Percentiles rank a stretch among this genome's conserved stretches.
phyloP scores from a whole-genome alignment of 2,329 filamentous ascomycete genomes.

The Incumbomyces delicatus region DNA sequence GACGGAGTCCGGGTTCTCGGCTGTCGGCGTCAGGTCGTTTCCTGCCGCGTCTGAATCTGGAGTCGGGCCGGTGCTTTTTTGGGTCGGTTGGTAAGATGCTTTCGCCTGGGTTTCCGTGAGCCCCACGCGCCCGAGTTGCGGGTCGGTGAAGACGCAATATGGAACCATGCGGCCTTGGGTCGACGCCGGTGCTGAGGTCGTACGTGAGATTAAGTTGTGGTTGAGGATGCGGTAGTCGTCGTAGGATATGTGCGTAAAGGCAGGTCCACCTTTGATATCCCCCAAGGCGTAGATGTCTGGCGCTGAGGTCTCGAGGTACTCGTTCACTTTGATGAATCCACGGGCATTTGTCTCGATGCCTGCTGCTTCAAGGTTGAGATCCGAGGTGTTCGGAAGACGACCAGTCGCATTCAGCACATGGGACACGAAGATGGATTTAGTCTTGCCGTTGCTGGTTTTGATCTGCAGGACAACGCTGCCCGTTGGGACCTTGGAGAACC shows the following conservation, averaged over 20 bases:
- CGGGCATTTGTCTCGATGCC: slow-evolving; percentile 32
- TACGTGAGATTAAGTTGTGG: slow-evolving; percentile 33
- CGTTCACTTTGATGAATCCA: slow-evolving; percentile 38
- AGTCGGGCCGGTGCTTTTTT: neutral
- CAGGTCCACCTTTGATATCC: slow-evolving; percentile 43
- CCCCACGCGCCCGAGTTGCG: slow-evolving; percentile 45
- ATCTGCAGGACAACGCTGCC: slow-evolving; percentile 18
- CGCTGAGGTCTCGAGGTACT: slow-evolving; percentile 36
- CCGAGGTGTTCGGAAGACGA: slow-evolving; percentile 41
- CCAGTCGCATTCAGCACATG: slow-evolving; percentile 45
- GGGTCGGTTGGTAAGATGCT: neutral
- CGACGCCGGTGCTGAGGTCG: slow-evolving; percentile 17
- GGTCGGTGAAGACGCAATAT: slow-evolving; percentile 45
- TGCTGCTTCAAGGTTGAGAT: slow-evolving; percentile 32
- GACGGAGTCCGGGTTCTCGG: neutral
- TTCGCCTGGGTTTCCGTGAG: slow-evolving; percentile 35
- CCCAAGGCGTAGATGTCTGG: slow-evolving; percentile 40
- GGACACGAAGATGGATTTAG: slow-evolving; percentile 26
- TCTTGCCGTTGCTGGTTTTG: slow-evolving; percentile 15
- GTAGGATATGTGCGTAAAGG: slow-evolving; percentile 49
- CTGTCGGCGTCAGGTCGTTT: neutral
- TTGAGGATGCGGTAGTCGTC: slow-evolving; percentile 46
- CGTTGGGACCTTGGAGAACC: slow-evolving; percentile 20
- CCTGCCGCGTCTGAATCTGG: too few relatives aligned
- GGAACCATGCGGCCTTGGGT: slow-evolving; percentile 31